Evolutionary conservation across 305 asterid species (phyloP).

Genomic region (Fraxinus dipetala): DNA sequence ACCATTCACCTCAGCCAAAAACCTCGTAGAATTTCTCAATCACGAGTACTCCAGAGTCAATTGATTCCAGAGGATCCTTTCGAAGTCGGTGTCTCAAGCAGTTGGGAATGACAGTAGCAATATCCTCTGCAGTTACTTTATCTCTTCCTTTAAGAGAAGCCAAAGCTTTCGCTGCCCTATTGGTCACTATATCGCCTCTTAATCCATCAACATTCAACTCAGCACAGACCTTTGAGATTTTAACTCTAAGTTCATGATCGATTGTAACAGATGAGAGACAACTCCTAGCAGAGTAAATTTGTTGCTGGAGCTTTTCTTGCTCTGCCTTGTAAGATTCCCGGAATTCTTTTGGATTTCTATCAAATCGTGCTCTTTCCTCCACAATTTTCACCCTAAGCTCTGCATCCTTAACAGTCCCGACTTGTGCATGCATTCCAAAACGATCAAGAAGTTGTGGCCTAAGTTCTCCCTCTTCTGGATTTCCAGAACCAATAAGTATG

Average conservation of each 20-base stretch:
- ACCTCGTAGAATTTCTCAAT: slow-evolving; percentile 89
- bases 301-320: slow-evolving; percentile 81
- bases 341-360: slow-evolving; percentile 75
- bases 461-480: slow-evolving; percentile 97
- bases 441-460: slow-evolving; percentile 97
- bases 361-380: slow-evolving; percentile 83
- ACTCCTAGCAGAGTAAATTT: slow-evolving; percentile 75
- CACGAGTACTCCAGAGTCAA: slow-evolving; percentile 88
- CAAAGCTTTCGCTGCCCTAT: slow-evolving; percentile 84
- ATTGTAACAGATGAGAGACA: slow-evolving; percentile 54
- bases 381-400: slow-evolving; percentile 92
- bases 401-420: slow-evolving; percentile 87
- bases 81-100: slow-evolving; percentile 93
- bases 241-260: slow-evolving; percentile 76
- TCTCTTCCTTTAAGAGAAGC: slow-evolving; percentile 89
- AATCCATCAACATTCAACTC: slow-evolving; percentile 88
- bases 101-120: slow-evolving; percentile 84
- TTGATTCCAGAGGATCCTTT: slow-evolving; percentile 90
- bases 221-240: slow-evolving; percentile 84
- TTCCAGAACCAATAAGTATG: slow-evolving; percentile 91
- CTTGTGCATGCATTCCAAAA: slow-evolving; percentile 98
- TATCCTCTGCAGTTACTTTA: slow-evolving; percentile 70
- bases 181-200: slow-evolving; percentile 87
- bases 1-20: slow-evolving; percentile 40
- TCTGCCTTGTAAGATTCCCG: slow-evolving; percentile 62